Base-by-base conservation (phyloP, 2,329 filamentous ascomycete genomes). In the Sarocladium kiliense region DNA sequence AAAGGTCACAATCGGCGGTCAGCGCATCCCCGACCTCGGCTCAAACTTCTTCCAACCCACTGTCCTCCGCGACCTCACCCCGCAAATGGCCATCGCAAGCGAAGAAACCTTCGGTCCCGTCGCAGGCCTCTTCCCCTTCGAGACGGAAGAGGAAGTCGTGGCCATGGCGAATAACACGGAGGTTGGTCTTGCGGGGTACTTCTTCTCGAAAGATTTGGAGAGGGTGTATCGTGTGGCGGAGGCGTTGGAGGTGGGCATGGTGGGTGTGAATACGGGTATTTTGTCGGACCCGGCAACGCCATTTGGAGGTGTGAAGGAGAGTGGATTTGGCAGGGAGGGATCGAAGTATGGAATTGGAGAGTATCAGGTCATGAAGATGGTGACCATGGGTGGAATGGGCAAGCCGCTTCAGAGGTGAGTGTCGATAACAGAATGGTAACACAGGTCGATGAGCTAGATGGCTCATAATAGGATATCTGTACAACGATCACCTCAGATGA, bases 61-160 rank as follows among this genome's bases (percentile, higher is more conserved):
- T 0, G 88, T 97, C 41, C 84, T 99, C 58, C 86, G 88, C 10
- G 89, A 88, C 59, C 93, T 96, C 86, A 96, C 79, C 11, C 77
- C 80, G 56, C 85, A 92, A 41, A 97, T 97, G 94, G 79, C 82
- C 57, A 80, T 97, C 62, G 86, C 89, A 3, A 77, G 77, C 1
- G 93, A 97, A 71, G 94, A 99, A 77, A 99, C 93, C 0, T 99
- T 99, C 68, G 94, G 94, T 0, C 94, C 94, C 2, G 88, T 97
- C 0, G 93, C 92, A 0, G 93, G 89, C 0, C 73, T 97, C 14
- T 97, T 97, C 77, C 81, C 85, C 50, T 99, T 97, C 67, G 82
- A 89, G 47, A 91, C 87, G 0, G 94, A 97, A 73, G 86, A 88
- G 54, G 92, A 97, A 65, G 94, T 96, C 4, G 84, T 97, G 27